Base-by-base conservation (phyloP, 1,284 basidiomycete species). In the Ceratorhiza oryzae-sativae region DNA sequence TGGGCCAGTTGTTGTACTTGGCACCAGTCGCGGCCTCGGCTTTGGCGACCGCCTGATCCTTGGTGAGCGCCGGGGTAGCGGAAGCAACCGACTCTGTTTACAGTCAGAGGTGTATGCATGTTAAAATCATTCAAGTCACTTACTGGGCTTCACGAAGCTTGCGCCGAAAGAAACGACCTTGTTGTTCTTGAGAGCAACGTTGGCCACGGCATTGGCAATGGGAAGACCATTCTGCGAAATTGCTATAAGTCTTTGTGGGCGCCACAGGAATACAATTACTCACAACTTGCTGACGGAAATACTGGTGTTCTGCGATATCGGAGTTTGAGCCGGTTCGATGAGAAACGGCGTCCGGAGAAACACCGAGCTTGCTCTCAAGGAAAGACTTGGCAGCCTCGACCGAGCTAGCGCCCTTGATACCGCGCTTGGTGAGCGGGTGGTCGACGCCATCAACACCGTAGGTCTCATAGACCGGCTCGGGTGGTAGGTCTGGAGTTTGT, bases 71-170 rank as follows among this genome's bases (percentile, higher is more conserved):
- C 2, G 75, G 71, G 6, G 59, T 71, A 13, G 75, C 23, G 10
- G 75, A 42, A 6, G 75, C 59, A 41, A 71, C 59, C 41, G 55
- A 46, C 10, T 65, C 72, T 73, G 36, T 36, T 15, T 18, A 12
- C 20, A 30, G 49, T 55, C 25, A 72, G 46, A 46, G 13, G 32
- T 18, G 41, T 39, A 6, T 39, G 20, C 63, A 10, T 27, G 25
- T 39, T 4, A 27, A n/a, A 1, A 18, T 42, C 20, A 23, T 23
- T 4, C 13, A n/a, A 20, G 8, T 9, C 18, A 10, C 59, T 46
- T 73, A 84, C 84, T 77, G 0, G 82, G 77, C 73, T 83, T 81
- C 13, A 87, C 82, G 76, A 87, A 86, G 1, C 84, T 86, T 4
- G 81, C 82, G 13, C 85, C 84, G 74, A 86, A 85, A 1, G 85